Conservation (phyloP, 257 asterid species). For the Gentiana straminea region DNA sequence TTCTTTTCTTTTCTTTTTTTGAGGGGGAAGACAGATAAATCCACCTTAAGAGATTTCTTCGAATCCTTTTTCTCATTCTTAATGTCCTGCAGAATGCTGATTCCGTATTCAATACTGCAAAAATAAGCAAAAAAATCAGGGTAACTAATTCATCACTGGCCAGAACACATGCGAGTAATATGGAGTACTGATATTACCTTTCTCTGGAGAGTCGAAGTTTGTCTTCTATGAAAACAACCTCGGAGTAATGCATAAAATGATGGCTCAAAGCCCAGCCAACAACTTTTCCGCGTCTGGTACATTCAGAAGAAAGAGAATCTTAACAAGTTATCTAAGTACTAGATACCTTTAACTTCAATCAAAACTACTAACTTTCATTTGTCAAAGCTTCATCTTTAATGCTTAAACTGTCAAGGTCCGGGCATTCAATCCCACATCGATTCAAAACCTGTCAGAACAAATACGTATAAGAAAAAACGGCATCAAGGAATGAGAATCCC, state of each 20-base stretch:
- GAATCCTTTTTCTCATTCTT: conserved; percentile 61
- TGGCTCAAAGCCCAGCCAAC: conserved; percentile 87
- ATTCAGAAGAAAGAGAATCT: conserved; percentile 16
- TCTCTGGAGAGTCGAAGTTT: conserved; percentile 52
- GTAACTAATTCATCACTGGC: conserved; percentile 12
- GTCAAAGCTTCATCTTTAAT: conserved; percentile 79
- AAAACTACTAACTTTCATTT: conserved; percentile 53
- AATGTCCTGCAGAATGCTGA: conserved; percentile 56
- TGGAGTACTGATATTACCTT: conserved; percentile 29
- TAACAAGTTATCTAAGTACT: conserved; percentile 6
- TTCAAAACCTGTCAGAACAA: conserved; percentile 36
- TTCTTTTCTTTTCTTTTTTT: no score
- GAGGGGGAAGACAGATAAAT: conserved; percentile 5
- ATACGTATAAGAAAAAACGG: conserved; percentile 4
- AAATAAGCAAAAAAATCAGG: conserved; percentile 9
- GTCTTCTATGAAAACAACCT: conserved; percentile 29
- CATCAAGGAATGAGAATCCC: no score
- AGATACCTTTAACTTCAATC: conserved; percentile 12
- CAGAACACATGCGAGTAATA: not conserved
- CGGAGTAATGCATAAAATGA: conserved; percentile 63
- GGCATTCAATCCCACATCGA: conserved; percentile 49
- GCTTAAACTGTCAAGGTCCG: conserved; percentile 64
- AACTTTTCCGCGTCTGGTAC: conserved; percentile 54
- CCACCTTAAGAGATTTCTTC: conserved; percentile 80
- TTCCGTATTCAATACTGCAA: conserved; percentile 65